Percentiles rank a stretch among this genome's conserved stretches.
Conservation (phyloP, 2,329 filamentous ascomycete genomes). For the Colletotrichum lupini region DNA sequence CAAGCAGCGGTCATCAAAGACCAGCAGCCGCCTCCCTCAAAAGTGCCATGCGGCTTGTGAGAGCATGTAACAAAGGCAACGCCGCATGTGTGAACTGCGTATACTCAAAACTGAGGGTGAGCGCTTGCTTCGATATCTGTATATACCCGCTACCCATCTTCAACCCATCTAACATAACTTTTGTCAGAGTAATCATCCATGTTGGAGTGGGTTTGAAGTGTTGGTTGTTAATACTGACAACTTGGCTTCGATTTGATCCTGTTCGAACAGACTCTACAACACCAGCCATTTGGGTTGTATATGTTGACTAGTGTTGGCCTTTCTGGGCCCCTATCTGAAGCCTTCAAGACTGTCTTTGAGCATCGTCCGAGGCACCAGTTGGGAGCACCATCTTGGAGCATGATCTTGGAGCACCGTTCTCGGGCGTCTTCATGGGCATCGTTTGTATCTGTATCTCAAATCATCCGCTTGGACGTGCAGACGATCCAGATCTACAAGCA, state of each 20-base stretch:
- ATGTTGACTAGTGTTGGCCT: background rate
- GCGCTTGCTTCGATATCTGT: background rate
- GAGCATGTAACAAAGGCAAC: conserved; percentile 8
- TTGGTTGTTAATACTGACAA: background rate
- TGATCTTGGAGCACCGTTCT: too few relatives aligned
- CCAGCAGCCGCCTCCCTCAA: conserved; percentile 1
- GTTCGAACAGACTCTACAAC: background rate
- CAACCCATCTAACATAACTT: background rate
- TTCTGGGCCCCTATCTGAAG: background rate
- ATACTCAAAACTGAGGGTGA: background rate
- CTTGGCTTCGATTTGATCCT: background rate
- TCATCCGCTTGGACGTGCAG: background rate
- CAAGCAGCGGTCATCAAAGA: conserved; percentile 2
- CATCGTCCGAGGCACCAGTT: background rate
- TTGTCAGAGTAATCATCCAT: background rate
- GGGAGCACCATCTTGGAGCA: background rate
- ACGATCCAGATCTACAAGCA: background rate
- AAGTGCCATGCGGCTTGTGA: conserved; percentile 11
- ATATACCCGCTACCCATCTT: background rate
- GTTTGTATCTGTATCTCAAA: background rate
- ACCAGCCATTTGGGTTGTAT: background rate
- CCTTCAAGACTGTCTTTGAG: background rate
- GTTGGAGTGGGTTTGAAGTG: too few relatives aligned
- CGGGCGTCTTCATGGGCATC: too few relatives aligned
- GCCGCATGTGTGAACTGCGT: background rate